Evolutionary conservation across 768 basidiomycete species (phyloP), one percentile per base, ranked within the genome.

Genomic region (Leucosporidium creatinivorum): DNA sequence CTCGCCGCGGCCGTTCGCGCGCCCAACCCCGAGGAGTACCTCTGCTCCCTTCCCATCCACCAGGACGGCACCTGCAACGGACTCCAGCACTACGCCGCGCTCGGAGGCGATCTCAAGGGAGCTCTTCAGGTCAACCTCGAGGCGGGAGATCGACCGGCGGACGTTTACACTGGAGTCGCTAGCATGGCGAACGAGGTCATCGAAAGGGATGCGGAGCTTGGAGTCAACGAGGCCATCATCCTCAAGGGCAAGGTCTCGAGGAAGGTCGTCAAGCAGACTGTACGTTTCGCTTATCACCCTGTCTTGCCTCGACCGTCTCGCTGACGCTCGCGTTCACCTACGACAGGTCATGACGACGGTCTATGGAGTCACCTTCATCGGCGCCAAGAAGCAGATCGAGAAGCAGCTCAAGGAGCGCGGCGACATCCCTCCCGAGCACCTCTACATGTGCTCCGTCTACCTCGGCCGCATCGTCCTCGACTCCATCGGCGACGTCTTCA

Each of bases 11-110:
- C 94, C 2, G 81, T 93, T 0, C 83, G 87, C 51, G 88, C 87
- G 1, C 84, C 85, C 21, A 82, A 85, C 51, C 83, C 84, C 0
- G 83, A 81, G 68, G 76, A 78, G 25, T 87, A 80, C 78, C 79
- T 82, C 74, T 91, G 87, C 4, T 78, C 80, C 23, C 82, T 96
- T n/a, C 96, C 96, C 0, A 84, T 97, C 9, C 96, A 99, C 77
- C 94, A 98, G 78, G 96, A 99, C 72, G 94, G 96, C 4, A 97
- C 96, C 0, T 99, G 96, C 74, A 99, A 99, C 73, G 96, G 94
- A 31, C 82, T 99, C 70, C 96, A 99, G 79, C 94, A 99, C 78
- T 99, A 99, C 75, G 96, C 96, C 9, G 96, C 96, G 0, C 85
- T 99, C 6, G 96, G 96, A 54, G 94, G 96, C 8, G 96, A 98